Base-by-base conservation (phyloP, 1,284 basidiomycete genomes). In the Amylostereum chailletii region DNA sequence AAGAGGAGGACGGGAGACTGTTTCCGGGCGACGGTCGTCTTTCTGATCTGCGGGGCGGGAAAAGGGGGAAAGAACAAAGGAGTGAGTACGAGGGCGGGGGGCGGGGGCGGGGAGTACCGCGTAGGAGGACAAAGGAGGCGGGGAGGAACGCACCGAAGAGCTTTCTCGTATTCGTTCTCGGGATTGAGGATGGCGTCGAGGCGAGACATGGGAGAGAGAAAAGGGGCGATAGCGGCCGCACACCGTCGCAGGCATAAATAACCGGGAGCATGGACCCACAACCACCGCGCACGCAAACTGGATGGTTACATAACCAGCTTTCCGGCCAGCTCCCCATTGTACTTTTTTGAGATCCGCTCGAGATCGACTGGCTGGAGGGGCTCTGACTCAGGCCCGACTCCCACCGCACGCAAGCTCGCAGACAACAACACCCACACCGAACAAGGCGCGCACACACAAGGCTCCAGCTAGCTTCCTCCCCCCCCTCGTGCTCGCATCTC, bases 111-210 rank as follows among this genome's bases (percentile, higher is more conserved):
- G 19, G 19, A 19, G 19, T 19, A 19, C 19, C 19, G 19, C 19
- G 19, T 19, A 19, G 19, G 19, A 19, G 19, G 19, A 19, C 19
- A 19, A 19, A 42, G 32, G 31, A 36, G n/a, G 27, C 37, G 6
- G 37, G 46, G 7, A 7, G n/a, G 39, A 11, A 50, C 62, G 34
- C 49, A 62, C 64, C 66, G 61, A 51, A 57, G 53, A 30, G 57
- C 55, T 2, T 56, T 51, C 40, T 58, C 59, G 47, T 57, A 56
- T 45, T 53, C 57, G 32, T 54, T 60, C 51, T 67, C 63, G 2
- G 65, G 66, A 51, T 68, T 67, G 51, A 68, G 60, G 49, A 68
- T 63, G 55, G 55, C 62, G 58, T 65, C 63, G 55, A 68, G 62
- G 54, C 60, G 63, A 49, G 67, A 59, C 66, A 57, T 55, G 43